Percentiles rank a stretch among this genome's conserved stretches.
These are phyloP conservation scores for Tolypocladium sp. DNA, from an alignment of 2,329 filamentous ascomycete genomes.

Conservation along the genomic window DNA sequence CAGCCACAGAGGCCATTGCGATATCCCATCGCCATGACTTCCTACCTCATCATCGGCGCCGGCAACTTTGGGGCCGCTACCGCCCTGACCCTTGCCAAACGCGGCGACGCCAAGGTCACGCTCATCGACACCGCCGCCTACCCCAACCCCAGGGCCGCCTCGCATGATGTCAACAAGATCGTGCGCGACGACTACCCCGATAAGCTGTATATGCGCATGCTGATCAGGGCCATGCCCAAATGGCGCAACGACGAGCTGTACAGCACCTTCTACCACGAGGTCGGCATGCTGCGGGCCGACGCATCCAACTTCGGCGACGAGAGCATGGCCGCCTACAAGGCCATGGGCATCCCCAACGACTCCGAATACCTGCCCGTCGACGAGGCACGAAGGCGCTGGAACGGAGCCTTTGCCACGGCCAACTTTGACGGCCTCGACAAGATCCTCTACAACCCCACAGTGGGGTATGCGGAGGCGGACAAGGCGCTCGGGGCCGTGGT, in stretches of 20 bases:
- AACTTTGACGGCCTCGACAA: constrained; percentile 46
- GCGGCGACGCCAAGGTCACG: constrained; percentile 18
- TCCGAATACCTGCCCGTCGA: constrained; percentile 33
- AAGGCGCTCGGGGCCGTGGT: constrained; percentile 46
- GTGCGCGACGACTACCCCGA: constrained; percentile 33
- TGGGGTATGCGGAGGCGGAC: constrained; percentile 51
- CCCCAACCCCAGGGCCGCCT: constrained; percentile 30
- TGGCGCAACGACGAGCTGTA: constrained; percentile 39
- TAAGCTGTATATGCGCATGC: constrained; percentile 28
- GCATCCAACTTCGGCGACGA: constrained; percentile 31
- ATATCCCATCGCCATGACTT: constrained; percentile 3
- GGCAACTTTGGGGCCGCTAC: constrained; percentile 36
- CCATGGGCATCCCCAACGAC: constrained; percentile 28
- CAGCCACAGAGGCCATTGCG: background rate
- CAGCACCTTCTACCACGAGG: constrained; percentile 43
- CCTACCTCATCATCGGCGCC: constrained; percentile 28
- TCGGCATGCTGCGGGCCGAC: constrained; percentile 41
- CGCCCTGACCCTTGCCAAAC: constrained; percentile 23
- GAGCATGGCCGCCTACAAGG: constrained; percentile 28
- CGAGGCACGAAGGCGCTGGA: constrained; percentile 45
- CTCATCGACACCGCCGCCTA: constrained; percentile 25
- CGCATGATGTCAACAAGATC: constrained; percentile 38
- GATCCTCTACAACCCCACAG: constrained; percentile 47
- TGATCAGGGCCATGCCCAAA: constrained; percentile 27
- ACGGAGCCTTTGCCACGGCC: constrained; percentile 46